Conservation (phyloP, 306 rosid genomes). For the Dalbergia oliveri region DNA sequence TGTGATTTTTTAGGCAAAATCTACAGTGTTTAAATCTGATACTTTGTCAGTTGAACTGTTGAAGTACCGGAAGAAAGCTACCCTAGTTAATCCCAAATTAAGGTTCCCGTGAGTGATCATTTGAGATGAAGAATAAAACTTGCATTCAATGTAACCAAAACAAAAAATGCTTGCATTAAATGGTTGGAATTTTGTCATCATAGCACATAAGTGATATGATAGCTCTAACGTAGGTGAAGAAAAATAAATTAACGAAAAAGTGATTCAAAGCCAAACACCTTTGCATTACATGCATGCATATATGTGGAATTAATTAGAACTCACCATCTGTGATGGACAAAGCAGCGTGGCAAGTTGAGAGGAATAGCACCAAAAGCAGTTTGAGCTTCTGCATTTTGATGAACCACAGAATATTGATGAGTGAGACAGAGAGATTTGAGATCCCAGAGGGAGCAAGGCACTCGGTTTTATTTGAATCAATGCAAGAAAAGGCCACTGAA, state of each 20-base stretch:
- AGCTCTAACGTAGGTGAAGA: too few species aligned
- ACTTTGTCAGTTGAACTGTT: too few species aligned
- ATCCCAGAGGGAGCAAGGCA: slow-evolving; percentile 31
- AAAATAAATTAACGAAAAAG: too few species aligned
- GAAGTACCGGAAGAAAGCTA: not conserved
- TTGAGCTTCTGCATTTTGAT: slow-evolving; percentile 57
- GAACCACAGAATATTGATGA: not conserved
- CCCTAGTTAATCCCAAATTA: not conserved
- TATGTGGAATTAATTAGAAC: slow-evolving; percentile 15
- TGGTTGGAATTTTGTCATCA: not conserved
- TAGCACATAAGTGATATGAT: not conserved
- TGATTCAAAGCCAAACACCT: not conserved
- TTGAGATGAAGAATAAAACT: not conserved
- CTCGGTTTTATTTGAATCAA: slow-evolving; percentile 55
- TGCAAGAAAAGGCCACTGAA: slow-evolving; percentile 47
- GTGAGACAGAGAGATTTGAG: slow-evolving; percentile 32
- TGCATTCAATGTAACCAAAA: not conserved
- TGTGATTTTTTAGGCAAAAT: not conserved
- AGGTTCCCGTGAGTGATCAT: not conserved
- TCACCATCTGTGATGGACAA: slow-evolving; percentile 59
- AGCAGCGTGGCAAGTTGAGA: slow-evolving; percentile 55
- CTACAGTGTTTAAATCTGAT: too few species aligned
- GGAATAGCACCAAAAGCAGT: slow-evolving; percentile 49
- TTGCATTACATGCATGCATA: not conserved
- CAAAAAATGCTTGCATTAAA: too few species aligned